Conservation (phyloP, 2,329 filamentous ascomycete genomes). For the Trichoderma semiorbis region DNA sequence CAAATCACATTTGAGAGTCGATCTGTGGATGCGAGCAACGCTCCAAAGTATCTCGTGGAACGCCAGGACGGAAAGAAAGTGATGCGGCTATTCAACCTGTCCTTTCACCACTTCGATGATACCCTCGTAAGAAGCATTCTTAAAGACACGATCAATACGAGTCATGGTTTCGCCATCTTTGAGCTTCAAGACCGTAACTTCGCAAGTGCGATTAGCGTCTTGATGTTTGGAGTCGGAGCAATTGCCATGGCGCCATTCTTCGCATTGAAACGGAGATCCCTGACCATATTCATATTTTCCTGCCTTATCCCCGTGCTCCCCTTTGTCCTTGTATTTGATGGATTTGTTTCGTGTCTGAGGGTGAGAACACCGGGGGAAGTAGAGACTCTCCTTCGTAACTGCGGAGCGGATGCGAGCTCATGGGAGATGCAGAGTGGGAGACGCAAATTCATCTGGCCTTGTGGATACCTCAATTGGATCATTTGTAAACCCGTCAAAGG, state of each 20-base stretch:
- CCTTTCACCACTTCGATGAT: constrained; percentile 65
- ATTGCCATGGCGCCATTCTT: constrained; percentile 51
- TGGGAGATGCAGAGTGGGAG: constrained; percentile 51
- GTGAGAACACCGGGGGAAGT: constrained; percentile 67
- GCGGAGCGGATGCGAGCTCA: constrained; percentile 40
- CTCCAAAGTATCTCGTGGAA: constrained; percentile 48
- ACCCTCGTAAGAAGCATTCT: constrained; percentile 57
- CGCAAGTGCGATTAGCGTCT: constrained; percentile 49
- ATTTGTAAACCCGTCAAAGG: constrained; percentile 2
- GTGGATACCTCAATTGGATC: constrained; percentile 46
- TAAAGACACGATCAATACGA: constrained; percentile 60
- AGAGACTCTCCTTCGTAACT: constrained; percentile 53
- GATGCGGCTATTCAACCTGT: constrained; percentile 68
- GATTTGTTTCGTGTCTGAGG: constrained; percentile 62
- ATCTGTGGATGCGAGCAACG: constrained; percentile 62
- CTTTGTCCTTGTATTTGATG: constrained; percentile 66
- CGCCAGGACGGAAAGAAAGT: constrained; percentile 45
- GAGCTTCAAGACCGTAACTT: constrained; percentile 68
- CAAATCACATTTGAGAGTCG: constrained; percentile 58
- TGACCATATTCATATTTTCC: constrained; percentile 41
- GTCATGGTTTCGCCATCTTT: constrained; percentile 67
- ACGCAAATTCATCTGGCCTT: constrained; percentile 48
- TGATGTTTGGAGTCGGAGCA: constrained; percentile 51
- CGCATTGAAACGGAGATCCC: constrained; percentile 50
- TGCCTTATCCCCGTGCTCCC: constrained; percentile 58